Evolutionary conservation across 768 basidiomycete species (phyloP), one percentile per base, ranked within the genome.

Genomic region (Sporobolomyces roseus): DNA sequence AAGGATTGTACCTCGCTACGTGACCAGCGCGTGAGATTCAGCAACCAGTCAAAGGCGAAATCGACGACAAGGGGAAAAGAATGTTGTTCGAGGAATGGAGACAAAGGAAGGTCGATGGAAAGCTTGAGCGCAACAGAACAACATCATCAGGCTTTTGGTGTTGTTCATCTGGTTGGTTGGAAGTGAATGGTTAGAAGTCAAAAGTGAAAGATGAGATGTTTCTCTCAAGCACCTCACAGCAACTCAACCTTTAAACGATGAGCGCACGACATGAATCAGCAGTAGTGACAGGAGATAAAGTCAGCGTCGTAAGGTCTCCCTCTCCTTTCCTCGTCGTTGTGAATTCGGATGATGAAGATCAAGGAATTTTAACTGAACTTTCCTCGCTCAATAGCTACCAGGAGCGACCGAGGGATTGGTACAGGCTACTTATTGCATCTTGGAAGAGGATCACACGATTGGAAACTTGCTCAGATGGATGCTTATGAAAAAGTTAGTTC

Each of bases 401-500:
- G 90, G 91, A 62, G 88, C 90, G 25, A 81, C 86, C 46, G 81
- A 87, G 1, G 90, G 93, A 77, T 82, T 93, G 72, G 89, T 90
- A 23, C 86, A 89, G 9, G 93, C 89, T 9, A 97, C 94, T 2
- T 99, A 87, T 80, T 90, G 89, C 77, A 88, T 98, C 52, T 83
- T 87, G 77, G 88, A 97, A 76, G 96, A 99, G 81, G 88, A 91
- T 2, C 94, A 99, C 79, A 98, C 94, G 1, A 85, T 98, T 32
- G 96, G 96, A 8, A 99, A 99, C 74, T 84, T 91, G 0, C 82
- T 98, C 45, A 81, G 94, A 41, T 99, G 93, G 93, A 98, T 98
- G 88, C 78, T 98, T 66, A 98, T 98, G 94, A 96, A 97, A 82
- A 94, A 99, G 96, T 98, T 74, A 63, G 87, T 75, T 16, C 6